Evolutionary conservation across 108 stramenopile species (phyloP).

Genomic region (Nitzschia palea): DNA sequence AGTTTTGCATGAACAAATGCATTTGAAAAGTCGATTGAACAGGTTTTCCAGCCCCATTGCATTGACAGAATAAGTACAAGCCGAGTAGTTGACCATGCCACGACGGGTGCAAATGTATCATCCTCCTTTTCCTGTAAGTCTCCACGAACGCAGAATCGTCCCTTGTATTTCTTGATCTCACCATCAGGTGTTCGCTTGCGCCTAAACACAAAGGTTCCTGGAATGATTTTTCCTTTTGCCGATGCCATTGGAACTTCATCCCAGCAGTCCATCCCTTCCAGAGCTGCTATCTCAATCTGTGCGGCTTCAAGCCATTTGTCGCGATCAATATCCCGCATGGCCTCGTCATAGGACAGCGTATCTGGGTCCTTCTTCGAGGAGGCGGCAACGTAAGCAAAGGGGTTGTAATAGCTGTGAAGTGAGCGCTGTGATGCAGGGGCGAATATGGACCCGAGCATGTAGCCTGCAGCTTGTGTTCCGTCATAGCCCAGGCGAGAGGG

Average conservation of each 20-base stretch:
- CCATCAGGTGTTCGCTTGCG: conserved; percentile 50
- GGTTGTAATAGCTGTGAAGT: not conserved
- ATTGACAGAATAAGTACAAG: conserved; percentile 16
- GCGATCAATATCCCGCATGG: conserved; percentile 6
- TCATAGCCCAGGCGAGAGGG: not conserved
- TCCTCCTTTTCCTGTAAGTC: conserved; percentile 24
- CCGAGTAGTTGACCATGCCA: conserved; percentile 5
- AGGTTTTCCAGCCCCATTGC: conserved; percentile 24
- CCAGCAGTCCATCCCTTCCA: conserved; percentile 8
- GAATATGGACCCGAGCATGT: too few species aligned
- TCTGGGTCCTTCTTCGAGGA: conserved; percentile 21
- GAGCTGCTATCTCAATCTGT: not conserved
- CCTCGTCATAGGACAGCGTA: conserved; percentile 27
- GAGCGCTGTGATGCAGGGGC: not conserved
- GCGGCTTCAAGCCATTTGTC: conserved; percentile 12
- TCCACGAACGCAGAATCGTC: conserved; percentile 33
- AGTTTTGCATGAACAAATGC: conserved; percentile 54
- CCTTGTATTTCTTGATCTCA: conserved; percentile 45
- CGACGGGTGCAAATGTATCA: conserved; percentile 27
- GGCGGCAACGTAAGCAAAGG: not conserved
- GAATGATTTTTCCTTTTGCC: conserved; percentile 26
- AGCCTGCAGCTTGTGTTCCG: too few species aligned
- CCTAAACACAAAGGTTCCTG: conserved; percentile 26
- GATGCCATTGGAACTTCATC: conserved; percentile 7
- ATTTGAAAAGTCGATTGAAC: conserved; percentile 40